Evolutionary conservation across 2,329 filamentous ascomycete genomes (phyloP), one percentile per base, ranked within the genome.

Genomic region (Teratosphaeria destructans): DNA sequence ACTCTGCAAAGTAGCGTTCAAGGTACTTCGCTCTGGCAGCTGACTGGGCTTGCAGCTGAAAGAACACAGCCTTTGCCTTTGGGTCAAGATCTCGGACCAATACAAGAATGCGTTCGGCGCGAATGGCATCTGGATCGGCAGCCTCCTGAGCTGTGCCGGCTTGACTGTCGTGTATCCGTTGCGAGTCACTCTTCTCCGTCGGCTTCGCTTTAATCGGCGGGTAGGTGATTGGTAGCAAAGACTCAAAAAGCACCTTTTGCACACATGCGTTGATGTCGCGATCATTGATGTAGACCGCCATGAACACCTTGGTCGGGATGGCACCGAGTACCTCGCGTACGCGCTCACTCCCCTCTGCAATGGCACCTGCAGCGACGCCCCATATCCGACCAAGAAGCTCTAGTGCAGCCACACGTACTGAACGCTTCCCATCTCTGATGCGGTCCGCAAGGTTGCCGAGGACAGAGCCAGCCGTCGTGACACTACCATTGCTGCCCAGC

Each of bases 311-410:
- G 1, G 88, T 88, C 2, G 94, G 93, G 47, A 95, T 90, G 27
- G 86, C 86, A 6, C 86, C 87, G 12, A 99, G 78, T n/a, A 93
- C 82, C 10, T 84, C 78, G 12, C 82, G 82, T 23, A 95, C 87
- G 19, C 81, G 78, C 66, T 96, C 90, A 67, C 93, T 88, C 14
- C 89, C 90, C 57, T 87, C 84, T 27, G 89, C 85, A 66, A 99
- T 88, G 67, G 96, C 92, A 19, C 90, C 89, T 19, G 87, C 85
- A 12, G 90, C 93, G 19, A 95, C 92, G n/a, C 90, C 92, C 94
- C 94, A 99, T 32, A 97, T 85, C 62, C 86, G 89, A 11, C 85
- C 89, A 1, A 97, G 78, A 8, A 95, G 80, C 56, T 85, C 87
- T 83, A 96, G 95, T 27, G 90, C 92, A 67, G 93, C 90, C 47